Conservation (phyloP, 1,284 basidiomycete genomes). For the Sporisorium sorghi region DNA sequence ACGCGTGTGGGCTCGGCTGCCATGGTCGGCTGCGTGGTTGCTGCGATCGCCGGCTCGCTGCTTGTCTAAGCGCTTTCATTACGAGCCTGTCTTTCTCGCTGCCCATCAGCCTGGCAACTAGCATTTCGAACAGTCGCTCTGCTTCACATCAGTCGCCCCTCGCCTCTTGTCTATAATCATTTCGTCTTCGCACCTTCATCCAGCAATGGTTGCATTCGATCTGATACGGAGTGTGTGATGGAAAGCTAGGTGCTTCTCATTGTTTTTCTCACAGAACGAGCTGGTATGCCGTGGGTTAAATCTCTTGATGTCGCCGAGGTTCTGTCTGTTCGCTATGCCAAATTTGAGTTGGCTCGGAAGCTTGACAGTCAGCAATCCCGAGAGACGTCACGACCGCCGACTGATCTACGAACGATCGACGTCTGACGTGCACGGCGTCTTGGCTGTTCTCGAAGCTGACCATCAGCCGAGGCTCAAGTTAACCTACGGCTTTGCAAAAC, state of each 20-base stretch:
- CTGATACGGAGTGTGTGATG: conserved; percentile 2
- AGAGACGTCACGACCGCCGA: not conserved
- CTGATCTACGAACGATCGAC: not conserved
- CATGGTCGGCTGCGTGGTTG: conserved; percentile 38
- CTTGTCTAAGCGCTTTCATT: conserved; percentile 14
- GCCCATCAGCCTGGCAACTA: too few relatives aligned
- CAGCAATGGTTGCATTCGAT: conserved; percentile 11
- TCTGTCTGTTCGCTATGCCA: not conserved
- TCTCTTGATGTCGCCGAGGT: not conserved
- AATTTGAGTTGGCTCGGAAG: too few relatives aligned
- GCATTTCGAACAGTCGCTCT: not conserved
- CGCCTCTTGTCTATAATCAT: conserved; percentile 4
- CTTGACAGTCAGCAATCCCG: not conserved
- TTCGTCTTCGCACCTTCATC: conserved; percentile 5
- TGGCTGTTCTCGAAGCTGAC: too few relatives aligned
- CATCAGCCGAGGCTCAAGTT: not conserved
- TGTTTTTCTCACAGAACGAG: not conserved
- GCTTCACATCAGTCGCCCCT: conserved; percentile 1
- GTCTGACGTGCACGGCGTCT: too few relatives aligned
- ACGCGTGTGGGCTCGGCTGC: conserved; percentile 31
- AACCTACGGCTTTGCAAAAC: not conserved
- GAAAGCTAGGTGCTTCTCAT: not conserved
- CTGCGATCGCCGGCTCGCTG: conserved; percentile 31
- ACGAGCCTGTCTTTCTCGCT: too few relatives aligned
- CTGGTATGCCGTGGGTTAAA: too few relatives aligned